Percentiles rank a stretch among this genome's conserved stretches.
phyloP scores from a whole-genome alignment of 1,284 basidiomycete species.

The Puccinia novopanici region DNA sequence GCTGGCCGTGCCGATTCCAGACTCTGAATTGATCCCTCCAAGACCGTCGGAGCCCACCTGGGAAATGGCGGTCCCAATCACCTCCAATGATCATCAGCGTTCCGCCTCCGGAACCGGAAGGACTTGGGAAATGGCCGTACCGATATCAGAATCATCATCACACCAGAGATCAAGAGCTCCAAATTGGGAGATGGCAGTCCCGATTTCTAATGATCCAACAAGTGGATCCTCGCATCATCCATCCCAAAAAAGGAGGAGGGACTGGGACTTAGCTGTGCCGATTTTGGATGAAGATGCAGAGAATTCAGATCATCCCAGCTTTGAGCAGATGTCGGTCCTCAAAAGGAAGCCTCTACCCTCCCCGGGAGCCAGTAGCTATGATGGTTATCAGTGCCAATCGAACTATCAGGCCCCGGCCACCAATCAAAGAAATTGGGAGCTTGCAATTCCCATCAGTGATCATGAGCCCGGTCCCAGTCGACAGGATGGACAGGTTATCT shows the following conservation, averaged over 20 bases:
- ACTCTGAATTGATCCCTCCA: conserved; percentile 34
- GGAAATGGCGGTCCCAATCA: conserved; percentile 45
- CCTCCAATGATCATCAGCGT: neutral
- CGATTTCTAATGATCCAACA: conserved; percentile 18
- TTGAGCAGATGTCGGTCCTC: neutral
- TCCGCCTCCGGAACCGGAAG: neutral
- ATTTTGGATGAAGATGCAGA: neutral
- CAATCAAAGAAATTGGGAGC: conserved; percentile 29
- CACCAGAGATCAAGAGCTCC: neutral
- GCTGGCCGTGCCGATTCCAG: conserved; percentile 32
- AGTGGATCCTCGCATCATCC: neutral
- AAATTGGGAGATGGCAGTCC: conserved; percentile 46
- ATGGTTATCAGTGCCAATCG: conserved; percentile 5
- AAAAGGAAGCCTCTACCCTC: conserved; percentile 1
- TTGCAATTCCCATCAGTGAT: conserved; percentile 30
- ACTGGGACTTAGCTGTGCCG: conserved; percentile 39
- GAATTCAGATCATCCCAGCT: neutral
- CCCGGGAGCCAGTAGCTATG: neutral
- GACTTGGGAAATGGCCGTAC: conserved; percentile 39
- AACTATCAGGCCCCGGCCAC: neutral
- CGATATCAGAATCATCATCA: conserved; percentile 14
- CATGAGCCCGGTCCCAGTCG: conserved; percentile 3
- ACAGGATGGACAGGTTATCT: neutral
- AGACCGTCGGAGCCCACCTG: conserved; percentile 11
- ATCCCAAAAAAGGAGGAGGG: neutral